Base-by-base conservation (phyloP, 2,329 filamentous ascomycete genomes). In the Myotisia sp. region DNA sequence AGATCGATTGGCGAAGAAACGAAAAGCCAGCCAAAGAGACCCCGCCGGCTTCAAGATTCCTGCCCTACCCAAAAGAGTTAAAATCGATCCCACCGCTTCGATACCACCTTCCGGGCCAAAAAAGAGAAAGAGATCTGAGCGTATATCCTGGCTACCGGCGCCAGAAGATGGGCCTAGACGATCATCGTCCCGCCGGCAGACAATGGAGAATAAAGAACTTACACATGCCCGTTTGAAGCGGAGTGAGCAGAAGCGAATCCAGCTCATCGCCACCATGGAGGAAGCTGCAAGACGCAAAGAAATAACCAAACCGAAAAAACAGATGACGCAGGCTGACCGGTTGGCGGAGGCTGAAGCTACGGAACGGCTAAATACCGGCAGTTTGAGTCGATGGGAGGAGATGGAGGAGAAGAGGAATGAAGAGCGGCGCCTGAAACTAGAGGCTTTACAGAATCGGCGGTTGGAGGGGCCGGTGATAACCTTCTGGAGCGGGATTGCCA, bases 331-430 rank as follows among this genome's bases (percentile, higher is more conserved):
- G 56, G 83, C 74, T 28, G 78, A 95, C 53, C 72, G 85, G 23
- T 66, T 94, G 18, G 76, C 74, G 18, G 83, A 92, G 56, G 86
- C 86, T 1, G 82, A 78, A 12, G 63, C 76, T 34, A 77, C 92
- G 5, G 90, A 95, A 58, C 79, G 79, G 56, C 68, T 77, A 47
- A 94, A 98, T 56, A 72, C 79, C 46, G 92, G 83, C 66, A 95
- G 79, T 56, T 62, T 93, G 50, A 94, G 87, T 51, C 71, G 83
- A 37, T 95, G 87, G 86, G 86, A 95, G 55, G 79, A 84, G 55
- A 82, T 84, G 5, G 90, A 98, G 60, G 85, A 84, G 58, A 76
- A 79, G 53, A 75, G 87, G 38, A 80, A 86, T 44, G 83, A 87
- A 47, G 81, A 92, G 50, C 71, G 87, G 41, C 71, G 75, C 43